These are phyloP conservation scores for Alternaria infectoria DNA, from an alignment of 2,329 filamentous ascomycete species.

Conservation along the genomic window DNA sequence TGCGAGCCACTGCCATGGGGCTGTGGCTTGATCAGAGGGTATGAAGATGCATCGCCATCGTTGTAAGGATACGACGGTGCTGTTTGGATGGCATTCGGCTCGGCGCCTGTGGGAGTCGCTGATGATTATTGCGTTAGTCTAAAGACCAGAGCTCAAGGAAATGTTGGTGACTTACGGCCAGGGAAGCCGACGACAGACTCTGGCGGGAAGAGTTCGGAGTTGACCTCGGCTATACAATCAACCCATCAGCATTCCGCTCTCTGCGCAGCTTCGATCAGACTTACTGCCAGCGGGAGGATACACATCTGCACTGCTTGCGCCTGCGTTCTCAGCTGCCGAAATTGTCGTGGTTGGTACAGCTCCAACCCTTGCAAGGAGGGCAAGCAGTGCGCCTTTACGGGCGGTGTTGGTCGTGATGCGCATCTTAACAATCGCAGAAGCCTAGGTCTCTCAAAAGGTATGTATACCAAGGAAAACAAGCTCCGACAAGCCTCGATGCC, in stretches of 20 bases:
- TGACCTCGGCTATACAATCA: conserved; percentile 24
- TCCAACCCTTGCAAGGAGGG: conserved; percentile 12
- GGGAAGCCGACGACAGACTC: conserved; percentile 37
- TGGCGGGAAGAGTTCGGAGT: conserved; percentile 33
- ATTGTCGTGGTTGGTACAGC: conserved; percentile 23
- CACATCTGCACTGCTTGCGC: conserved; percentile 21
- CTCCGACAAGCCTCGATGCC: conserved; percentile 27
- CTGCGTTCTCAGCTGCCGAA: conserved; percentile 22
- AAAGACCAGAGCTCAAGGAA: background rate
- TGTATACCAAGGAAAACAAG: conserved; percentile 11
- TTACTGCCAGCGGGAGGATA: conserved; percentile 36
- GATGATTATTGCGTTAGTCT: background rate
- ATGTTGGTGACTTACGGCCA: conserved; percentile 17
- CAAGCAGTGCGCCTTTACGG: conserved; percentile 16
- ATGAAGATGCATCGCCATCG: conserved; percentile 24
- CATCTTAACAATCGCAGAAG: conserved; percentile 6
- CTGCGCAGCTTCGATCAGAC: conserved; percentile 3
- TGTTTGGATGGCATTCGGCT: conserved; percentile 37
- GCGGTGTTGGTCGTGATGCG: conserved; percentile 5
- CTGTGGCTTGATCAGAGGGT: conserved; percentile 31
- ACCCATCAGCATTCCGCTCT: conserved; percentile 4
- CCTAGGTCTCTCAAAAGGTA: background rate
- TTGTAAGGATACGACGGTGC: conserved; percentile 40
- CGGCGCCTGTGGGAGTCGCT: conserved; percentile 35
- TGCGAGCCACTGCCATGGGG: conserved; percentile 25